Base-by-base conservation (phyloP, 148 eudicot genomes). In the Chenopodium quinoa region DNA sequence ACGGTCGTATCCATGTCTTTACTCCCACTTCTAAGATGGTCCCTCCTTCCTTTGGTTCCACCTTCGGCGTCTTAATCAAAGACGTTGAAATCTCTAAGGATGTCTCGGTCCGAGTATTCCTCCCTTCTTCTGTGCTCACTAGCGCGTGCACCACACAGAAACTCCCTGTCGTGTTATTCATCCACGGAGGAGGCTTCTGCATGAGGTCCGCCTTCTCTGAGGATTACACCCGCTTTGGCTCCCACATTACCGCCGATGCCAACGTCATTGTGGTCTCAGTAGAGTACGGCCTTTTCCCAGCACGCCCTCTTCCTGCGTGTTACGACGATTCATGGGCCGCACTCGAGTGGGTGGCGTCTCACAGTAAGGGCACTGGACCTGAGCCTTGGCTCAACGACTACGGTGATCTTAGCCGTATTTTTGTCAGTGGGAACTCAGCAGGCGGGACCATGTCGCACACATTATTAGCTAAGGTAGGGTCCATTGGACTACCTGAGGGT, bases 361-460 rank as follows among this genome's bases (percentile, higher is more conserved):
- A 86, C 46, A 63, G 40, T 54, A 23, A 22, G 20, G 83, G 80
- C 2, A 11, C 25, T 8, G 88, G 85, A 17, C 37, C 66, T 4
- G 88, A 88, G 0, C 47, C 75, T 0, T 90, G 90, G 92, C 34
- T 90, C 14, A 80, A 50, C 10, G 48, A 85, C 8, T 23, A 76
- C 62, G 89, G 60, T 4, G 90, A 90, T 66, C 76, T 90, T 17
- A 20, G 44, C 4, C 83, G 79, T 1, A 76, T 90, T 19, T 90
- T 87, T 69, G 19, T 90, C 7, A 85, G 79, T 16, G 91, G 92
- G 2, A 87, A 90, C 25, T 87, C 91, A n/a, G 90, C 90, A 31
- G 91, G 92, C 6, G 92, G 78, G 16, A 90, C 85, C 72, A 86
- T 90, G 14, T 66, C 86, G 37, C 89, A 88, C 67, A 69, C 83